phyloP scores from a whole-genome alignment of 371 early-diverging fungal species.

The Capniomyces stellatus region DNA sequence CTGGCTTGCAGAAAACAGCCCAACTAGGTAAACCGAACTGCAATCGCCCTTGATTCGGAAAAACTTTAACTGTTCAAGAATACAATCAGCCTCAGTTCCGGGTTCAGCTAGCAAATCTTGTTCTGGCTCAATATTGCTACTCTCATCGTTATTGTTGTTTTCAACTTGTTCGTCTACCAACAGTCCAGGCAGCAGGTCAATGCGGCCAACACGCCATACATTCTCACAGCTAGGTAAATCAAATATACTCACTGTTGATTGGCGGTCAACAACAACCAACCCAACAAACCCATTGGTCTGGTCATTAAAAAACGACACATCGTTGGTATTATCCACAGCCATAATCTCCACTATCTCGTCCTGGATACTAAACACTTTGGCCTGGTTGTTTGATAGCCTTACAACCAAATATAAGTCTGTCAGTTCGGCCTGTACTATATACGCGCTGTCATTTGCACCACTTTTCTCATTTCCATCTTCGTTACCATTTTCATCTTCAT shows the following conservation, averaged over 20 bases:
- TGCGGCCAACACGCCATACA: neutral
- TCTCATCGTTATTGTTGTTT: no score
- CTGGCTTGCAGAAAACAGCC: no score
- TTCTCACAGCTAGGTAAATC: neutral
- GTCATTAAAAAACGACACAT: neutral
- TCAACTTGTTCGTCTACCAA: neutral
- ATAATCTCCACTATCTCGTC: neutral
- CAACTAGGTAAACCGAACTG: no score
- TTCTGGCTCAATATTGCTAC: no score
- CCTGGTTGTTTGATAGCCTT: neutral
- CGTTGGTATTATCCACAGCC: neutral
- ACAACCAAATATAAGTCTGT: neutral
- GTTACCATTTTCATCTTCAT: no score
- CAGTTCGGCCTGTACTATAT: constrained; percentile 1
- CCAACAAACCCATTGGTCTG: neutral
- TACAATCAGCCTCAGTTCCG: no score
- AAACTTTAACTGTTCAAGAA: no score
- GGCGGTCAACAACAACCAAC: neutral
- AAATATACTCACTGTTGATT: neutral
- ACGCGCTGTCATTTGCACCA: constrained; percentile 1
- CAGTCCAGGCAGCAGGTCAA: neutral
- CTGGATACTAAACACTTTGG: neutral
- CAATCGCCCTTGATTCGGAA: no score
- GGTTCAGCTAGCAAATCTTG: no score
- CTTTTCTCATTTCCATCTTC: no score